Evolutionary conservation across 148 eudicot genomes (phyloP), one percentile per base, ranked within the genome.

Genomic region (Fagopyrum esculentum): DNA sequence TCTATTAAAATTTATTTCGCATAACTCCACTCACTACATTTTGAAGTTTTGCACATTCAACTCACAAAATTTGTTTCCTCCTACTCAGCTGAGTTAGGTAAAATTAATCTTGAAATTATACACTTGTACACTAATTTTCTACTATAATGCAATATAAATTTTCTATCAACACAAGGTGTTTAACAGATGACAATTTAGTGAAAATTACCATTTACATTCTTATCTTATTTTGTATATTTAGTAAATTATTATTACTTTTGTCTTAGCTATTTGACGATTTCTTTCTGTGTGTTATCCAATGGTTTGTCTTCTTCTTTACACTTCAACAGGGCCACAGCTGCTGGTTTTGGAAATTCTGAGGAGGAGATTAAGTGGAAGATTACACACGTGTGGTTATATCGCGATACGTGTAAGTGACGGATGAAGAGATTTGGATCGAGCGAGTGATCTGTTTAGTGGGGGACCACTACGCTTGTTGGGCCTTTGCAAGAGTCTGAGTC

Each of bases 361-460:
- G 71, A 4, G 71, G 47, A 66, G 45, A 43, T 40, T 6, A 66
- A 66, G 71, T 6, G 71, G 47, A 19, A 43, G 71, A 66, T 35
- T 66, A 16, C 71, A 66, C 71, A 66, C 47, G 71, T 66, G 71
- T 66, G 46, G 71, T 15, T 66, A 59, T 59, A 59, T 22, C 4
- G 12, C 35, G 3, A 13, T 8, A 66, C 71, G 71, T 66, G 71
- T 66, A 40, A 43, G 40, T 5, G 15, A 26, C 71, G 71, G 71
- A 46, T 40, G 19, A 61, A 61, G 16, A 2, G 43, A 22, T 40
- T 8, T 66, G 69, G 69, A 63, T 63, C 12, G 4, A 6, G 2
- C 11, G 10, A 5, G 10, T 15, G 61, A 43, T 13, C 68, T 43
- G 30, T 0, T 9, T 29, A 9, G 45, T 30, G 69, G 35, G 69